phyloP scores from a whole-genome alignment of 495 filamentous ascomycete species.

The Aspergillus indologenus region DNA sequence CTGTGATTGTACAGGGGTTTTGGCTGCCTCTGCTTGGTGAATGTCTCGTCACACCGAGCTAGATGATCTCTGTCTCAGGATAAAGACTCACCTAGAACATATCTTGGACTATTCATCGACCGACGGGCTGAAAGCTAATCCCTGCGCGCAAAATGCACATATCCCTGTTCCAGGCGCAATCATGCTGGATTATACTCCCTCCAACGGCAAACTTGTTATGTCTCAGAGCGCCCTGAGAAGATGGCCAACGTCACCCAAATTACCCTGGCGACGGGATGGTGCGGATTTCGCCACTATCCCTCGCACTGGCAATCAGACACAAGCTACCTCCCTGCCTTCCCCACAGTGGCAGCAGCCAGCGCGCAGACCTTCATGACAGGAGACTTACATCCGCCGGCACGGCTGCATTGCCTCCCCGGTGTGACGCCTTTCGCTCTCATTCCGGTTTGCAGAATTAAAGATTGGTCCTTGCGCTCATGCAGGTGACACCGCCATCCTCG shows the following conservation, averaged over 20 bases:
- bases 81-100: background rate
- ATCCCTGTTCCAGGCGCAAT: background rate
- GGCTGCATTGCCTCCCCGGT: conserved; percentile 8
- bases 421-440: conserved; percentile 2
- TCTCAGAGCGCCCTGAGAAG: too few relatives aligned
- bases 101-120: background rate
- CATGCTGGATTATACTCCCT: too few relatives aligned
- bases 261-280: background rate
- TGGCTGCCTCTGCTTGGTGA: background rate
- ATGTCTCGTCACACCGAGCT: background rate
- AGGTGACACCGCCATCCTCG: conserved; percentile 14
- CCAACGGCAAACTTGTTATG: too few relatives aligned
- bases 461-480: conserved; percentile 13
- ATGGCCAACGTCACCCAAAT: background rate
- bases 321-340: background rate
- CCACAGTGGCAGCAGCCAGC: background rate
- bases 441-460: conserved; percentile 12
- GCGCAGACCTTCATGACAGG: background rate
- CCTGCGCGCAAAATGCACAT: background rate
- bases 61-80: background rate
- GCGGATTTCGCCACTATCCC: background rate
- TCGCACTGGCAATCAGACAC: background rate
- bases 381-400: conserved; percentile 13
- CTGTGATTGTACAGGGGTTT: background rate
- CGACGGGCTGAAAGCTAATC: background rate